Conservation (phyloP, 2,329 filamentous ascomycete genomes). For the Arthrobotrys sinensis region DNA sequence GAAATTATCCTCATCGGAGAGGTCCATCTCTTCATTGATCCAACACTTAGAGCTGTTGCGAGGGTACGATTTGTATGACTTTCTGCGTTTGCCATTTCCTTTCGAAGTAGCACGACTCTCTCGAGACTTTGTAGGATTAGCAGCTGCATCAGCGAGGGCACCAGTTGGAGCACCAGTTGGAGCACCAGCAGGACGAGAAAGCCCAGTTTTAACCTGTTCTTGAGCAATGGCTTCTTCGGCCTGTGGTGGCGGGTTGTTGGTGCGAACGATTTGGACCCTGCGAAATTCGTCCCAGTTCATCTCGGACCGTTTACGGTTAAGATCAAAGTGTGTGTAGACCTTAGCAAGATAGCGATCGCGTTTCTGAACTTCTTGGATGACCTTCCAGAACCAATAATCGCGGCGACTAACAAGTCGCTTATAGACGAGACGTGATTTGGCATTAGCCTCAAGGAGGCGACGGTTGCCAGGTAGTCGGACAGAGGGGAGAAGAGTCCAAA, state of each 20-base stretch:
- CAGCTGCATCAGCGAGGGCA: no score
- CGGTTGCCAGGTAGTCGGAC: constrained; percentile 22
- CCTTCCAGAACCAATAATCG: constrained; percentile 53
- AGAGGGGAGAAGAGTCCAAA: constrained; percentile 37
- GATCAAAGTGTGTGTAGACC: constrained; percentile 40
- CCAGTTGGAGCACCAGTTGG: no score
- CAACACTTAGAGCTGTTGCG: not conserved
- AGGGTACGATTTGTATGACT: not conserved
- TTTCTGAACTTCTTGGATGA: constrained; percentile 46
- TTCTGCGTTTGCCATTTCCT: no score
- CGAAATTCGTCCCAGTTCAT: constrained; percentile 46
- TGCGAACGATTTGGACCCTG: constrained; percentile 39
- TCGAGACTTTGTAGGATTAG: no score
- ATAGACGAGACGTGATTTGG: constrained; percentile 23
- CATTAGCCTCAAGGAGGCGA: not conserved
- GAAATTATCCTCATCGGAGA: constrained; percentile 59
- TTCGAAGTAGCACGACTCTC: no score
- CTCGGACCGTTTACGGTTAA: constrained; percentile 50
- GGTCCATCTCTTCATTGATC: constrained; percentile 33
- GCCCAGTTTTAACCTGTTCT: no score
- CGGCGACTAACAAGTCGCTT: constrained; percentile 42
- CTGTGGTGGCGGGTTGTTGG: constrained; percentile 3
- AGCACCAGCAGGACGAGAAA: not conserved
- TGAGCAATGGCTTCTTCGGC: not conserved
- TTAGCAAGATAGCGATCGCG: constrained; percentile 49